Evolutionary conservation across 495 filamentous ascomycete genomes (phyloP), one percentile per base, ranked within the genome.

Genomic region (Aspergillus saccharolyticus): DNA sequence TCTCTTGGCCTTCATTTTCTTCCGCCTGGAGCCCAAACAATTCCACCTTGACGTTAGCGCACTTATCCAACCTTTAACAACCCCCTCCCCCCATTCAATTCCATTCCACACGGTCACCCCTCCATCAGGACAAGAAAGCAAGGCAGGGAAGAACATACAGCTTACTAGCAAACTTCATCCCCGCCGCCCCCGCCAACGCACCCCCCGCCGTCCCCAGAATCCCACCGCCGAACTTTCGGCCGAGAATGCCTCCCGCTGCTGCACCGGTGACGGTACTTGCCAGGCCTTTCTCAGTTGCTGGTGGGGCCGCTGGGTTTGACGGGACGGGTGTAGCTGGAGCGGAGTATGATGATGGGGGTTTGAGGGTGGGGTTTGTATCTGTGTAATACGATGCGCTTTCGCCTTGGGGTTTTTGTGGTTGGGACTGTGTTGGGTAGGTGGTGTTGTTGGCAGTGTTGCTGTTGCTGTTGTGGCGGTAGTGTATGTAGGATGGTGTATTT

Each of bases 161-260:
- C 47, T 74, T 67, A 55, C 70, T 71, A 3, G 63, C 71, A 24
- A 67, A 55, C 48, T 75, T 76, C 59, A 72, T 70, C 22, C 70
- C 75, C 19, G 75, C 64, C n/a, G 76, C 77, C 42, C 78, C 78
- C 6, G 71, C 63, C 50, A 78, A 57, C 19, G 71, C 77, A 55
- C 75, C 76, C 22, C 70, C 71, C 2, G 71, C 66, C n/a, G 74
- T 73, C 2, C 70, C 71, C 49, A 80, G 28, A 12, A 69, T 18
- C 15, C 76, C 74, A 44, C 72, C 74, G 6, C 75, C 74, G 44
- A 77, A 49, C 52, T 80, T 72, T 45, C 79, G 70, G 44, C 72
- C 72, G 18, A 78, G 45, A 45, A 70, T 68, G 3, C 73, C 74
- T 42, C 78, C 79, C 2, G 70, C 76, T 10, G 69, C 73, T 24